Evolutionary conservation across 352 stramenopile species (phyloP), one percentile per base, ranked within the genome.

Genomic region (Aphanomyces cochlioides): DNA sequence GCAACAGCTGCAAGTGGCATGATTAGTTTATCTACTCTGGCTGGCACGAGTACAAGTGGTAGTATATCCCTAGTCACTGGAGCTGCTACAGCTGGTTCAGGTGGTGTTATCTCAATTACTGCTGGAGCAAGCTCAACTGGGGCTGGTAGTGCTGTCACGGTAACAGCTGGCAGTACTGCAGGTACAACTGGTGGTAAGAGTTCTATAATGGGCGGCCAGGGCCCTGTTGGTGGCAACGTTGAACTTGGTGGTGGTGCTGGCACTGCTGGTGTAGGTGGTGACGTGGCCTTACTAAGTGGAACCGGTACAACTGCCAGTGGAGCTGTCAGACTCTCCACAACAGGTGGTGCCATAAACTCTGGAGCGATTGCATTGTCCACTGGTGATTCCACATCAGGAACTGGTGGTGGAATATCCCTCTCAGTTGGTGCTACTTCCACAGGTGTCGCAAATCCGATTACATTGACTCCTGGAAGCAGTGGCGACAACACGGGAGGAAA

Each of bases 121-220:
- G 63, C 63, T 1, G 63, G 63, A 38, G 21, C 63, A 34, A 69
- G 63, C 37, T 69, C 63, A 17, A 47, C 50, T n/a, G 63, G 38
- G 6, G 45, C 38, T 7, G 63, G 63, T 12, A 69, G 63, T 36
- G 15, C 15, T 56, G 63, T 69, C 45, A 77, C 77, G 6, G 59
- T 87, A 19, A 75, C 72, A 19, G 76, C 80, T 66, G 80, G 80
- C 47, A 72, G 77, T 54, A 83, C 72, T 61, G 74, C 61, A 28
- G 72, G 67, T 10, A 56, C 56, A 39, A 73, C 70, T 21, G 79
- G 79, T 13, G 72, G 75, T 19, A 28, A 50, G 4, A 68, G 58
- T 5, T 63, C 38, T 7, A 71, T 79, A 56, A 63, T 68, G 57
- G 76, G 73, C 48, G 74, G 74, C 43, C 67, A 72, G 48, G 77